Conservation (phyloP, 164 flowering plant species). For the Cinnamomum chago region DNA sequence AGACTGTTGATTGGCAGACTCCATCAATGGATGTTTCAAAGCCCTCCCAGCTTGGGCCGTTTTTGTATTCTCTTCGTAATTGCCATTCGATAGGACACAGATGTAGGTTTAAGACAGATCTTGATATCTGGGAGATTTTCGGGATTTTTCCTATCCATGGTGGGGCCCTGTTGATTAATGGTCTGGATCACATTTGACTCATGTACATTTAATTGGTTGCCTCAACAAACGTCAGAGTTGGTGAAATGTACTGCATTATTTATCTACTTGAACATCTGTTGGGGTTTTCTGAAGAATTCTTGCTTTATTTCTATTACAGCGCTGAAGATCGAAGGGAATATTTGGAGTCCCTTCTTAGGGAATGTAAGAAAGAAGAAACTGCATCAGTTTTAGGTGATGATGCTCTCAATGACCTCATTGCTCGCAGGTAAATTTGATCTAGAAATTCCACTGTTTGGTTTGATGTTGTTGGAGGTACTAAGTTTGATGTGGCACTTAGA, state of each 20-base stretch:
- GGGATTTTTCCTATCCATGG: neutral
- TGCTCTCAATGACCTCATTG: conserved; percentile 77
- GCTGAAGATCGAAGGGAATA: conserved; percentile 99
- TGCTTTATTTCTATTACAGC: conserved; percentile 37
- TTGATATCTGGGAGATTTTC: neutral
- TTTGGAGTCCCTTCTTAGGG: conserved; percentile 88
- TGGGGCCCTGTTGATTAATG: neutral
- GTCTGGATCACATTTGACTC: neutral
- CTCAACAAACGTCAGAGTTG: neutral
- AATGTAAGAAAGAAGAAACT: conserved; percentile 95
- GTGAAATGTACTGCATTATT: neutral
- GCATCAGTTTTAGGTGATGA: conserved; percentile 91
- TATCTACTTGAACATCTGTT: neutral
- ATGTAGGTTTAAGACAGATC: neutral
- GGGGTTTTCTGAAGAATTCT: conserved; percentile 7
- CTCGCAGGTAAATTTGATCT: conserved; percentile 63
- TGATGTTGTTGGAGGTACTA: too few species aligned
- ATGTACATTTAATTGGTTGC: neutral
- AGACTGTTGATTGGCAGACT: neutral
- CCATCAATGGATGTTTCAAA: neutral
- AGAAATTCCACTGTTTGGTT: neutral
- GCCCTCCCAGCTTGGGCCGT: neutral
- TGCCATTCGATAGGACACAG: neutral
- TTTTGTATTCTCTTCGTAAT: neutral
- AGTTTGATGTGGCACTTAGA: too few species aligned